Base-by-base conservation (phyloP, 805 yeast species). In the Cyberlindnera petersonii region DNA sequence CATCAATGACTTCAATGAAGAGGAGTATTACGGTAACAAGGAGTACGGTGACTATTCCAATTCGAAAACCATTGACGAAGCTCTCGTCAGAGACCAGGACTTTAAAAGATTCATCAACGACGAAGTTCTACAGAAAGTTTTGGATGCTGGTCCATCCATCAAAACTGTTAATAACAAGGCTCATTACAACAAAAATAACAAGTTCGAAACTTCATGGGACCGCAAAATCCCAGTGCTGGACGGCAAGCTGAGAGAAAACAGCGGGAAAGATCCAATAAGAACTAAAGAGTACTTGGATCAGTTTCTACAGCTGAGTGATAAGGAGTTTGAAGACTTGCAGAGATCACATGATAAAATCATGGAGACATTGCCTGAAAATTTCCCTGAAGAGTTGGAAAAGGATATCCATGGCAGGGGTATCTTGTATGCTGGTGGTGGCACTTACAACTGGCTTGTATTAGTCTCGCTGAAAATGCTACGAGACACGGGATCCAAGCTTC, bases 371-470 rank as follows among this genome's bases (percentile, higher is more conserved):
- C 75, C 75, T 0, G 59, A 64, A 3, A 59, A 61, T 38, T 55
- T 58, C 8, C 76, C 76, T 1, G 69, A 62, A 31, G 46, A 51
- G 3, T 43, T 72, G 9, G 44, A 31, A 4, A 57, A 64, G 40
- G 38, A 44, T 6, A 44, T 56, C 14, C 65, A 66, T 33, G 78
- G 81, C 1, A 64, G 71, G 40, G 91, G 89, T 7, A 76, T 81
- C 20, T 81, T 82, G 0, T 75, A 76, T 40, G 79, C 82, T 32
- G 91, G 86, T n/a, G 91, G 91, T 33, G 86, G 86, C 3, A 69
- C 69, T 42, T 82, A 75, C 51, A 79, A 84, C 34, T 74, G 85
- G 75, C 59, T 82, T 20, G 67, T 83, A 1, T 59, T 79, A 20
- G 55, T 79, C 6, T 70, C 82, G 9, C 62, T 82, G 7, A 63